phyloP scores from a whole-genome alignment of 1,284 basidiomycete genomes.

The Moesziomyces antarcticus region DNA sequence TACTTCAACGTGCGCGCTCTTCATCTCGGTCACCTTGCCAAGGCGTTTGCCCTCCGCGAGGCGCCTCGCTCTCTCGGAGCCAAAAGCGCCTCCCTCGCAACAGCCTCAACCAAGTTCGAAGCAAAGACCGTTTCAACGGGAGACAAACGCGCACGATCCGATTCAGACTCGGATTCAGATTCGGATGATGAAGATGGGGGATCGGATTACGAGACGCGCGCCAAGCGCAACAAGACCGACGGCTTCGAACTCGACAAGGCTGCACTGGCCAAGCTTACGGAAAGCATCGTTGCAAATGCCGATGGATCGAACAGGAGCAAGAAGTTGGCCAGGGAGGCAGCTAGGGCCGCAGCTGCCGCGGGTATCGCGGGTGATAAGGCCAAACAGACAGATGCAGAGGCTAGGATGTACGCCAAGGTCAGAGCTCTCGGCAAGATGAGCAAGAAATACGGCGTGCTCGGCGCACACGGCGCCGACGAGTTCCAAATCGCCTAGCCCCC shows the following conservation, averaged over 20 bases:
- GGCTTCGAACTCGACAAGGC: conserved; percentile 23
- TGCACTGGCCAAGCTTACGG: conserved; percentile 21
- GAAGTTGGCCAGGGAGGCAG: conserved; percentile 20
- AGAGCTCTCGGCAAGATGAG: conserved; percentile 82
- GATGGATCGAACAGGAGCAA: conserved; percentile 69
- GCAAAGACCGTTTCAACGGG: conserved; percentile 8
- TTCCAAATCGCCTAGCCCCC: conserved; percentile 55
- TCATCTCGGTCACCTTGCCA: conserved; percentile 95
- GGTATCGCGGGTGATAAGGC: conserved; percentile 14
- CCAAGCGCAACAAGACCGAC: conserved; percentile 13
- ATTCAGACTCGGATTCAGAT: conserved; percentile 6
- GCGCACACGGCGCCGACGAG: conserved; percentile 74
- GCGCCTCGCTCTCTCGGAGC: conserved; percentile 78
- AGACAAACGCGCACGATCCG: background rate
- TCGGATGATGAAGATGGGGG: conserved; percentile 20
- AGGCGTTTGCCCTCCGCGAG: conserved; percentile 93
- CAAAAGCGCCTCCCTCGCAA: conserved; percentile 20
- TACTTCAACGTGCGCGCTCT: conserved; percentile 94
- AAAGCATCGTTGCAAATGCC: conserved; percentile 66
- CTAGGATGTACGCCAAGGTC: conserved; percentile 87
- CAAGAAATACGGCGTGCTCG: conserved; percentile 83
- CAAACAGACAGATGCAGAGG: conserved; percentile 75
- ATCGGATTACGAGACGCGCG: conserved; percentile 35
- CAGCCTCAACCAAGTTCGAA: conserved; percentile 9
- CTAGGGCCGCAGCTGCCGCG: conserved; percentile 14